These are phyloP conservation scores for Phaeophleospora eucalypticola DNA, from an alignment of 2,329 filamentous ascomycete genomes.

Conservation along the genomic window DNA sequence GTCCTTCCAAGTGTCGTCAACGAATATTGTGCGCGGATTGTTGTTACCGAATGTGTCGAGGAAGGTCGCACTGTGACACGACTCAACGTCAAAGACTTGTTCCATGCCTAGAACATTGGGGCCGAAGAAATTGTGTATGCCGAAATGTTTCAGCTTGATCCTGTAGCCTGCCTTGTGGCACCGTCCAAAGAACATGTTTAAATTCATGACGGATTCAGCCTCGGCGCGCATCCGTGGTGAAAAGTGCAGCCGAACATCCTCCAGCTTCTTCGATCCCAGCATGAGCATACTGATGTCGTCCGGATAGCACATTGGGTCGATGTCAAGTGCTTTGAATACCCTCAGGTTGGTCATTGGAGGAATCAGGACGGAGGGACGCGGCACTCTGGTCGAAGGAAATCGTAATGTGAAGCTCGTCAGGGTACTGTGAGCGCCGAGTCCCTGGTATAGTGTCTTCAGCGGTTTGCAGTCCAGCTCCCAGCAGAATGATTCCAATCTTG, in stretches of 20 bases:
- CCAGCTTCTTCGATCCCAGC: constrained; percentile 50
- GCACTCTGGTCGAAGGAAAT: constrained; percentile 54
- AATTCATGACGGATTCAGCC: constrained; percentile 54
- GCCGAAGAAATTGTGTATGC: constrained; percentile 56
- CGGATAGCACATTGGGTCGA: constrained; percentile 61
- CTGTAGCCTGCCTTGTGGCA: constrained; percentile 46
- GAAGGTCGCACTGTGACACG: constrained; percentile 48
- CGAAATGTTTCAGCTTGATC: constrained; percentile 48
- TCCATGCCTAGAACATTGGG: constrained; percentile 48
- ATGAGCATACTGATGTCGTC: constrained; percentile 59
- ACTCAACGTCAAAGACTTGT: constrained; percentile 39
- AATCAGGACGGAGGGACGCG: constrained; percentile 54
- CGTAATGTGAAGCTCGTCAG: constrained; percentile 53
- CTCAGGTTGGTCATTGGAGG: constrained; percentile 55
- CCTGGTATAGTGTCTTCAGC: constrained; percentile 55
- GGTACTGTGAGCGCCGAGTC: constrained; percentile 47
- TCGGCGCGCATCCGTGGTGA: constrained; percentile 57
- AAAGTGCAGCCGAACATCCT: constrained; percentile 56
- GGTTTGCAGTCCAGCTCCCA: constrained; percentile 62
- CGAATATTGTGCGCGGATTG: constrained; percentile 46
- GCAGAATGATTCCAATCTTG: constrained; percentile 51
- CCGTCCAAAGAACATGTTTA: constrained; percentile 55
- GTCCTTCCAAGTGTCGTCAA: constrained; percentile 53
- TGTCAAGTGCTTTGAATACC: constrained; percentile 53
- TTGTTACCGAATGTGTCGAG: constrained; percentile 50